phyloP scores from a whole-genome alignment of 2,329 filamentous ascomycete genomes.

The Westerdykella aurantiaca region DNA sequence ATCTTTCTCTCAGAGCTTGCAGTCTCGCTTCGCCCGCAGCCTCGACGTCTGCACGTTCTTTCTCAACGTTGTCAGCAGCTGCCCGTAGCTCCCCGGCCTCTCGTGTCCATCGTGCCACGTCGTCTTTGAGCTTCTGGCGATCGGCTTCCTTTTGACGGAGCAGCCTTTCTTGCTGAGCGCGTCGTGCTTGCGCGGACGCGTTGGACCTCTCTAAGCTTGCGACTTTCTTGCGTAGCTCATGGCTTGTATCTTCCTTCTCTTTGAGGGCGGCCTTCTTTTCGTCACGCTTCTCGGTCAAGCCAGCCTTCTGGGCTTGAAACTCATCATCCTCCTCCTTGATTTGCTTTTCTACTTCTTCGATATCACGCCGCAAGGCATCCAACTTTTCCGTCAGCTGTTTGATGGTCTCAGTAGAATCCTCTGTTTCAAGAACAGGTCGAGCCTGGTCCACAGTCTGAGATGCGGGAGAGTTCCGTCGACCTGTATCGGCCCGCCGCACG shows the following conservation, averaged over 20 bases:
- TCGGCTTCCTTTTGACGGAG: slow-evolving; percentile 65
- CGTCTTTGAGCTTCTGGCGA: slow-evolving; percentile 63
- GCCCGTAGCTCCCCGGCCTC: slow-evolving; percentile 53
- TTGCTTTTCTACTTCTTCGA: slow-evolving; percentile 68
- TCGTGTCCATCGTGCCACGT: slow-evolving; percentile 61
- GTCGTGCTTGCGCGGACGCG: slow-evolving; percentile 71
- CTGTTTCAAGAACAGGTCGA: slow-evolving; percentile 31
- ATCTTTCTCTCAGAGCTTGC: slow-evolving; percentile 37
- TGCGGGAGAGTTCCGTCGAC: slow-evolving; percentile 69
- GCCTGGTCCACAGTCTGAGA: slow-evolving; percentile 41
- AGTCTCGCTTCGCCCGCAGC: slow-evolving; percentile 37
- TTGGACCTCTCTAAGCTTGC: slow-evolving; percentile 76
- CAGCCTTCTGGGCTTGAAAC: slow-evolving; percentile 40
- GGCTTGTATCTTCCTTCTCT: slow-evolving; percentile 86
- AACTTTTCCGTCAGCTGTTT: slow-evolving; percentile 76
- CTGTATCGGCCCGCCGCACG: slow-evolving; percentile 61
- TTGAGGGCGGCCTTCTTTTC: slow-evolving; percentile 70
- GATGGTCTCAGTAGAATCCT: slow-evolving; percentile 44
- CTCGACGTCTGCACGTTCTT: slow-evolving; percentile 36
- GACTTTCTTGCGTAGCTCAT: slow-evolving; percentile 75
- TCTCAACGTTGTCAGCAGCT: slow-evolving; percentile 47
- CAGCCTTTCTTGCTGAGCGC: slow-evolving; percentile 67
- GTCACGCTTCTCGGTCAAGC: slow-evolving; percentile 69
- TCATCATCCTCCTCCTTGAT: slow-evolving; percentile 57
- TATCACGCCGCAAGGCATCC: slow-evolving; percentile 73